Evolutionary conservation across 2,329 filamentous ascomycete species (phyloP).

Genomic region (Furcasterigmium furcatum): DNA sequence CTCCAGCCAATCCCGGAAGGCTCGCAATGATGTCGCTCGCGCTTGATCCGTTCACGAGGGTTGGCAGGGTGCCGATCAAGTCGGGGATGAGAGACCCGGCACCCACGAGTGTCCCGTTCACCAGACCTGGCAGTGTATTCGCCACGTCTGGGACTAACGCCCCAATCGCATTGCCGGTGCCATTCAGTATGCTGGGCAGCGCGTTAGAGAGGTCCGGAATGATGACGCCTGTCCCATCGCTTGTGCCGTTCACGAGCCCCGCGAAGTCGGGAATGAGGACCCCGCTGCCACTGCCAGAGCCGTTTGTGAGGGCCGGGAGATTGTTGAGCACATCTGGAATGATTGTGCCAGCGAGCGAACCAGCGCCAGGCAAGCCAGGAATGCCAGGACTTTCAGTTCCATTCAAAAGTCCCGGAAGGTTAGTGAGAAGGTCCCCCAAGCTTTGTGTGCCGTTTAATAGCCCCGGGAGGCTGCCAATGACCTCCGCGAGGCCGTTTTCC

Average conservation of each 20-base stretch:
- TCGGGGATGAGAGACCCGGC: background rate
- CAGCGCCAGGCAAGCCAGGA: background rate
- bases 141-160: background rate
- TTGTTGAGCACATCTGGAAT: background rate
- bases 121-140: background rate
- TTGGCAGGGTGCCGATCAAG: background rate
- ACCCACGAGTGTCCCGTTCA: background rate
- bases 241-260: background rate
- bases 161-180: conserved; percentile 1
- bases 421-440: background rate
- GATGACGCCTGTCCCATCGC: background rate
- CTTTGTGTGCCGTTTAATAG: background rate
- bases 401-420: background rate
- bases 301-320: background rate
- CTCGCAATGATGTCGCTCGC: background rate
- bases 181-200: background rate
- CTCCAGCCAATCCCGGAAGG: background rate
- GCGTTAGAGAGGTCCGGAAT: background rate
- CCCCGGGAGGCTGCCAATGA: background rate
- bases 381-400: background rate
- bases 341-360: background rate
- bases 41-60: background rate
- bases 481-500: background rate
- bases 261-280: conserved; percentile 1
- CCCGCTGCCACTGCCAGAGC: background rate